phyloP scores from a whole-genome alignment of 257 asterid genomes.

The Fraxinus pennsylvanica region DNA sequence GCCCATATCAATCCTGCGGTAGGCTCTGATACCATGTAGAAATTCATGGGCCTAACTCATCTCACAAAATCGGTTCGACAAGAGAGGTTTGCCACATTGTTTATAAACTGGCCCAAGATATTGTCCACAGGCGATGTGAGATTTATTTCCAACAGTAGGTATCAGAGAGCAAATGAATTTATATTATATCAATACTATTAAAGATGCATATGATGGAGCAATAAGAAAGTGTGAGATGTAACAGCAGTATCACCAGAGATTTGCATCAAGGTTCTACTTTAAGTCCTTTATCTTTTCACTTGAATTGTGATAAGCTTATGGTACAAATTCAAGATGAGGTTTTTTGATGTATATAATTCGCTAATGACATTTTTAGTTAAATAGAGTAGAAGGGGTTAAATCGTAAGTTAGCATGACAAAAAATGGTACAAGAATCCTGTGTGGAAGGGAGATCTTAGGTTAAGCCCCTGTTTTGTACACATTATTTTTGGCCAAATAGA shows the following conservation, averaged over 20 bases:
- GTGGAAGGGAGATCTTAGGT: not conserved
- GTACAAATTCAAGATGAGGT: not conserved
- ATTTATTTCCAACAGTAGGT: no score
- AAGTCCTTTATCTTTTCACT: not conserved
- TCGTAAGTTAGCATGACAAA: not conserved
- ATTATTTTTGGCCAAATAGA: no score
- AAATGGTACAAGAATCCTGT: not conserved
- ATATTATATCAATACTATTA: not conserved
- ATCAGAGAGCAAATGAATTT: no score
- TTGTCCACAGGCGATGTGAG: no score
- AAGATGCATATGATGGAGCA: not conserved
- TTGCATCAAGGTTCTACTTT: not conserved
- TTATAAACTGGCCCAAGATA: no score
- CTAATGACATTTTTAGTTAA: not conserved
- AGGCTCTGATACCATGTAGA: no score
- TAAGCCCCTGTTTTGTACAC: no score
- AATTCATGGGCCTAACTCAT: no score
- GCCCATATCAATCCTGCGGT: no score
- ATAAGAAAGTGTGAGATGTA: not conserved
- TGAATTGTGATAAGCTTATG: not conserved
- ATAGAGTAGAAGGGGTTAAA: not conserved
- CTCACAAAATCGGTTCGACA: no score
- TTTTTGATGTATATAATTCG: not conserved
- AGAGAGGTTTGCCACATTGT: no score
- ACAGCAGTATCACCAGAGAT: not conserved